Percentiles rank a stretch among this genome's conserved stretches.
Conservation (phyloP, 164 flowering plant genomes). For the Cinnamomum micranthum region DNA sequence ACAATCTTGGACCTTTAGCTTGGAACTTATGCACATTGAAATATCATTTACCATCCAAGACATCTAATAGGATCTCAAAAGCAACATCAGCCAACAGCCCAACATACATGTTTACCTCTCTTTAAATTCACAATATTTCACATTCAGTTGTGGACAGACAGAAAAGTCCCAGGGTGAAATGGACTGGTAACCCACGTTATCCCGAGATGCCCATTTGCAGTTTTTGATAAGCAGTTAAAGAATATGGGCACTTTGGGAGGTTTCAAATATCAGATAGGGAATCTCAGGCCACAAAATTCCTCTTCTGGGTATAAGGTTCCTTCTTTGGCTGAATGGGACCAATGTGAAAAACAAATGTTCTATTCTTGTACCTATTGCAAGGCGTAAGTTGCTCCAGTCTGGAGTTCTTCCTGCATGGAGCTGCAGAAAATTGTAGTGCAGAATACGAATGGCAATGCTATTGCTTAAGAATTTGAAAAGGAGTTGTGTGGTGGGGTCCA, state of each 20-base stretch:
- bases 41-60: conserved; percentile 5
- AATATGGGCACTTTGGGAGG: conserved; percentile 32
- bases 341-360: conserved; percentile 34
- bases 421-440: conserved; percentile 22
- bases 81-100: not conserved
- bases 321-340: conserved; percentile 36
- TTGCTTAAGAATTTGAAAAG: conserved; percentile 32
- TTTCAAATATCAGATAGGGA: conserved; percentile 35
- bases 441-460: conserved; percentile 25
- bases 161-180: not conserved
- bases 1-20: conserved; percentile 7
- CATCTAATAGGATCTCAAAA: conserved; percentile 4
- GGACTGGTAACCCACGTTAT: not conserved
- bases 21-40: conserved; percentile 12
- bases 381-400: conserved; percentile 33
- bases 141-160: not conserved
- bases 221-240: conserved; percentile 13
- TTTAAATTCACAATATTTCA: not conserved
- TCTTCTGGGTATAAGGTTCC: conserved; percentile 59
- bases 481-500: conserved; percentile 28
- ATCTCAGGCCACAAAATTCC: conserved; percentile 37
- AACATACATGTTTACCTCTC: not conserved
- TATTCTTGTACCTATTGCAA: conserved; percentile 66
- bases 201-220: conserved; percentile 5
- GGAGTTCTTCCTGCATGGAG: conserved; percentile 9